Evolutionary conservation across 2,329 filamentous ascomycete genomes (phyloP), one percentile per base, ranked within the genome.

Genomic region (Colletotrichum shisoi): DNA sequence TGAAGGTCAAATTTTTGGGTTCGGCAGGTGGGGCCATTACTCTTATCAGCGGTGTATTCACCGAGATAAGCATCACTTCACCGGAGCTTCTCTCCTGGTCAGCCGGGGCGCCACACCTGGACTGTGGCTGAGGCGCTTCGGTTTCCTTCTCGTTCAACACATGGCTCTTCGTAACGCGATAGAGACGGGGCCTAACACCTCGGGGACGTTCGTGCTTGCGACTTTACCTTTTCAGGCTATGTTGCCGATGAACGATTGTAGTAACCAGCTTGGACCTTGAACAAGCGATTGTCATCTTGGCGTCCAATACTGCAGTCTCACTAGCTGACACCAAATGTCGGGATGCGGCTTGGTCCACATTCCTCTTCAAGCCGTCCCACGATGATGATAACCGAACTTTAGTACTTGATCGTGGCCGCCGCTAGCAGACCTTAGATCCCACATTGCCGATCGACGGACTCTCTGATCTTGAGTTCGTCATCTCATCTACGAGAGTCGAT

Each of bases 1-100:
- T 48, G n/a, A 57, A 42, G 49, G 54, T 65, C 62, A 60, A 68
- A 68, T 56, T 60, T 68, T 68, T 65, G 65, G 65, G 48, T 40
- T 52, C 21, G 45, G 60, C 13, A 11, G 11, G 65, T 65, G 65
- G 65, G 61, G 54, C 61, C 11, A 2, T 17, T n/a, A 0, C 3
- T 0, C 21, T 65, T 68, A 68, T 68, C 65, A 1, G 0, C 27
- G 62, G 54, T 65, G 54, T 59, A 0, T 6, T 9, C 19, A 46
- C 61, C 46, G 21, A 27, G 57, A 59, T 51, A 51, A 59, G 17
- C 0, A 0, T 1, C 0, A 1, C 1, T n/a, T 53, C 58, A 61
- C 58, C 58, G 31, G 27, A 34, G 1, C 1, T 0, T 3, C 3
- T 2, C 11, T 0, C 45, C 34, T 5, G 34, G 8, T 31, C 4